Conservation (phyloP, 257 asterid genomes). For the Salvia splendens region DNA sequence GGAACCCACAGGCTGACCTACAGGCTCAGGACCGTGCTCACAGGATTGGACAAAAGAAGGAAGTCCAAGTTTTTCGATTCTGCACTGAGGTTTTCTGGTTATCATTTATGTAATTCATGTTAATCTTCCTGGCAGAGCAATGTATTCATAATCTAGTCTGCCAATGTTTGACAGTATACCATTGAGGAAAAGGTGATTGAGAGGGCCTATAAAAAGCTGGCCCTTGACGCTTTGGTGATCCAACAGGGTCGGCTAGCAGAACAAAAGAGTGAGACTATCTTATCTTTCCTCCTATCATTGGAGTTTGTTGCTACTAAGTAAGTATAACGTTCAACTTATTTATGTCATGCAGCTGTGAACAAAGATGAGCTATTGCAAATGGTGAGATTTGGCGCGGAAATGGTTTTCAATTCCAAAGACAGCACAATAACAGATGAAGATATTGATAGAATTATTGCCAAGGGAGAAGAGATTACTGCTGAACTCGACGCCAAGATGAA, state of each 20-base stretch:
- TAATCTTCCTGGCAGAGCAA: not conserved
- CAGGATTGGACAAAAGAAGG: constrained; percentile 98
- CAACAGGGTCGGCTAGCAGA: constrained; percentile 99
- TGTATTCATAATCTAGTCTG: constrained; percentile 21
- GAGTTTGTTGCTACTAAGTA: constrained; percentile 10
- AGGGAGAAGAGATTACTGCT: constrained; percentile 99
- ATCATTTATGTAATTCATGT: constrained; percentile 14
- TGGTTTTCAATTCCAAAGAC: constrained; percentile 99
- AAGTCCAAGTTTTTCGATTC: constrained; percentile 98
- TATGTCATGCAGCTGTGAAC: constrained; percentile 71
- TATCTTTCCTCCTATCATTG: constrained; percentile 13
- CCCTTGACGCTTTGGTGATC: constrained; percentile 98
- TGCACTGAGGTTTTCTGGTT: constrained; percentile 84
- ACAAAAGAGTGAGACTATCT: constrained; percentile 70
- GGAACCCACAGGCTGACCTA: constrained; percentile 99
- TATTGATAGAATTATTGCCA: constrained; percentile 96
- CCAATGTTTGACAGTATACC: constrained; percentile 72
- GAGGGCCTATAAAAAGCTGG: constrained; percentile 98
- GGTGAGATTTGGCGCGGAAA: constrained; percentile 99
- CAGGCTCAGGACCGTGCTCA: constrained; percentile 99
- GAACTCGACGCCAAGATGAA: constrained; percentile 99
- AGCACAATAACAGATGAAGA: constrained; percentile 99
- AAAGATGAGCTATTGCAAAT: constrained; percentile 96
- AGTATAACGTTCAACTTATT: constrained; percentile 37
- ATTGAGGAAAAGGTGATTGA: constrained; percentile 99